Base-by-base conservation (phyloP, 2,329 filamentous ascomycete species). In the Chrysoporthe deuterocubensis region DNA sequence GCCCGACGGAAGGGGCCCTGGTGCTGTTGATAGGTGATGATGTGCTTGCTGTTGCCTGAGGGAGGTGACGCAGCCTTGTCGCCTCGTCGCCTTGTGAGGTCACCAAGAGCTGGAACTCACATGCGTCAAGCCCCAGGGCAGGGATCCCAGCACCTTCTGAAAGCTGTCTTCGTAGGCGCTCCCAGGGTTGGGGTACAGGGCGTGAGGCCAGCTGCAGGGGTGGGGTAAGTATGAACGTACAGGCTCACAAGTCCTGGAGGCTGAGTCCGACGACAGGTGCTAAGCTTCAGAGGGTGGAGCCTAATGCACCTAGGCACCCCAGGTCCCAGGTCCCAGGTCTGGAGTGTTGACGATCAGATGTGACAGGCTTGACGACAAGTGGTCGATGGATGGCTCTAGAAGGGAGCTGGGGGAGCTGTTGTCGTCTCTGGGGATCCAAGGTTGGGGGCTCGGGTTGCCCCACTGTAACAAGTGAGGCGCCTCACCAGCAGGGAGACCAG, bases 41-140 rank as follows among this genome's bases (percentile, higher is more conserved):
- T 42, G 34, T 48, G 26, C 26, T 21, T 52, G 46, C n/a, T 32
- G 52, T 65, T 66, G 70, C 70, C 43, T 40, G 18, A 43, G 14
- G 4, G 18, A 32, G 43, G 16, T 40, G 21, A 60, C 66, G 66
- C 63, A 71, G 71, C 71, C 71, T 72, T 61, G 68, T 67, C 68
- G 67, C 69, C 64, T 26, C 69, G 21, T 57, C 8, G 54, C 50
- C 18, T 44, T 52, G 61, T 68, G 66, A 61, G 43, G 66, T 69
- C 9, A 44, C 59, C 59, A 32, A 11, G 21, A 34, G 21, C 16
- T 34, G 11, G 40, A 34, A n/a, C 21, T 32, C 21, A 46, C 21
- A 9, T 21, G 32, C 34, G 16, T 32, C 26, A 57, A 40, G 40
- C 26, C n/a, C 13, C 13, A 59, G 57, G 18, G 21, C 57, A 60